These are phyloP conservation scores for Quillaja saponaria DNA, from an alignment of 306 rosid genomes.

Conservation along the genomic window DNA sequence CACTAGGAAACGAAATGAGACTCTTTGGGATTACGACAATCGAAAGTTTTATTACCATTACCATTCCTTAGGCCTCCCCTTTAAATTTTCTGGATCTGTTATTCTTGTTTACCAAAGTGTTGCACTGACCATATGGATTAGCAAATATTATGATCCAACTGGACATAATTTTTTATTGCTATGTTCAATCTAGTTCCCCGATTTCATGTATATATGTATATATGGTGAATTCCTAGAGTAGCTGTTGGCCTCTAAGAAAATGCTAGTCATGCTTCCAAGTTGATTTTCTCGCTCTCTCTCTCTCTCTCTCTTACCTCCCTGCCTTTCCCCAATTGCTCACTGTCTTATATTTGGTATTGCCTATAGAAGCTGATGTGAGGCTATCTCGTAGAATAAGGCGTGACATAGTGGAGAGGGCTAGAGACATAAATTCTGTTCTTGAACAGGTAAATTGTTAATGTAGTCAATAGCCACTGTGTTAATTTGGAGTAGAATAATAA, in stretches of 20 bases:
- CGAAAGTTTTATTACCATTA: not conserved
- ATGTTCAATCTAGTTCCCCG: not conserved
- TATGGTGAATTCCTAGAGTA: slow-evolving; percentile 26
- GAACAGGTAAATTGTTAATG: slow-evolving; percentile 60
- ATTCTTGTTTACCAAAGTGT: not conserved
- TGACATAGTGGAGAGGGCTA: slow-evolving; percentile 95
- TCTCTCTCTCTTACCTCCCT: not conserved
- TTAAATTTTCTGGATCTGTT: slow-evolving; percentile 18
- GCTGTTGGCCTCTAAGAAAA: slow-evolving; percentile 14
- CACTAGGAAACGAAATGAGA: not conserved
- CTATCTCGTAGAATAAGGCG: slow-evolving; percentile 99
- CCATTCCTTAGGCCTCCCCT: slow-evolving; percentile 11
- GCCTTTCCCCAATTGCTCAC: not conserved
- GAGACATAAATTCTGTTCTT: slow-evolving; percentile 93
- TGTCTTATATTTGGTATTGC: slow-evolving; percentile 33
- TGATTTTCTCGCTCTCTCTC: slow-evolving; percentile 16
- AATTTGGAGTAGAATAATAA: slow-evolving; percentile 10
- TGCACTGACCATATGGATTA: not conserved
- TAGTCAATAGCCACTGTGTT: slow-evolving; percentile 4
- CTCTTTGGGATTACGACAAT: not conserved
- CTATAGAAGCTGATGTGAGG: slow-evolving; percentile 95
- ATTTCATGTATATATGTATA: not conserved
- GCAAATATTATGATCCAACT: slow-evolving; percentile 12
- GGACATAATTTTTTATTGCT: slow-evolving; percentile 2
- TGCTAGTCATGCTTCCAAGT: slow-evolving; percentile 7